Base-by-base conservation (phyloP, 768 basidiomycete genomes). In the Pleurotus ostreatus region DNA sequence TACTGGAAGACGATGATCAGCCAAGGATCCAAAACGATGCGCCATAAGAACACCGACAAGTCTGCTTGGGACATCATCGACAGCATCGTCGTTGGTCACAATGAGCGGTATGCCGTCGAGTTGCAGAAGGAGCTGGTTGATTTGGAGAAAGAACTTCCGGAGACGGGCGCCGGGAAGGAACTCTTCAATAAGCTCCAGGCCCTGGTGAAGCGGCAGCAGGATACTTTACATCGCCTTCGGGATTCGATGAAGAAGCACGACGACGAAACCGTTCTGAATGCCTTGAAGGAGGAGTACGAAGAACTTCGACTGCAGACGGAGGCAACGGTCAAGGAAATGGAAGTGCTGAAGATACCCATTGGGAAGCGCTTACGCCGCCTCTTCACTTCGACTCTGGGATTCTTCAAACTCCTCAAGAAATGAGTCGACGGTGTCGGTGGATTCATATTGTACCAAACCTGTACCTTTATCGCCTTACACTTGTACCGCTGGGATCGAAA, bases 1-100 rank as follows among this genome's bases (percentile, higher is more conserved):
- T 78, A 75, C 62, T 79, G 78, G 71, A 74, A 75, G 57, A 65
- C 70, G 26, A 74, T 73, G 46, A 65, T 78, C 13, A 70, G 72
- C 40, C 69, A 70, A 60, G 75, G 75, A 12, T 76, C 78, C 2
- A 53, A 51, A n/a, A 58, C 78, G 34, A 60, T 68, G 7, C 72
- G 76, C 16, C 74, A 75, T 54, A 55, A 59, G 22, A 65, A 67
- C 39, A 68, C 66, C 13, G 49, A 38, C 1, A 9, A 39, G 6
- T 58, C 61, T 15, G 61, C 57, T 4, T 58, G 54, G 57, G 4
- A 61, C 60, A 49, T 49, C 59, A 11, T 72, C 66, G 61, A 75
- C 2, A 66, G 61, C 0, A 57, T 68, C 41, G 58, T 74, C 51
- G 52, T 74, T 7, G 68, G 70, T n/a, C 16, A 51, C 16, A 43